A percentile compares a stretch with the other conserved stretches of the same genome.
Conservation (phyloP, 177 flowering plant species). For the Vitis hybrid region DNA sequence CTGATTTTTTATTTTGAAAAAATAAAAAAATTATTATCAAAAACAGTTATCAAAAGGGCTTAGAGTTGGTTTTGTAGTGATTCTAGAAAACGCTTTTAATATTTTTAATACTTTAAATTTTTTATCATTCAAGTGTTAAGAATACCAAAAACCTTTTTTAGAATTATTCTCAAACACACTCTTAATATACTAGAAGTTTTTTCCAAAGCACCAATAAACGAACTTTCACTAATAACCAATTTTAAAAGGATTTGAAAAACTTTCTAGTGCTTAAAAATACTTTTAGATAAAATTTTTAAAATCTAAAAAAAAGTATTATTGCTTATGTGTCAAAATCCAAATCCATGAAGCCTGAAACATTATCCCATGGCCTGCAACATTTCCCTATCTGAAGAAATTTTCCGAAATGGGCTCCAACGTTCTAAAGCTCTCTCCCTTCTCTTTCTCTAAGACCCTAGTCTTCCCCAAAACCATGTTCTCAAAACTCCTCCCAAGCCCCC, state of each 20-base stretch:
- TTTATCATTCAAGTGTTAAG: no score
- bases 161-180: no score
- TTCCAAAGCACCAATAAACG: neutral
- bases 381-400: neutral
- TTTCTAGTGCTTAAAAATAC: neutral
- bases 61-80: neutral
- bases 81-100: no score
- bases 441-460: neutral
- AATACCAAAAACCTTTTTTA: no score
- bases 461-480: neutral
- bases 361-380: no score
- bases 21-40: no score
- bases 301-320: no score
- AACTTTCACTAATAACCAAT: no score
- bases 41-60: neutral
- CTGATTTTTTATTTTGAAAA: no score
- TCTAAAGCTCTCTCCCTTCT: slow-evolving; percentile 7
- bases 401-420: neutral
- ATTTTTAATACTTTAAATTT: no score
- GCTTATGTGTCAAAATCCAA: neutral
- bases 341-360: neutral
- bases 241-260: neutral
- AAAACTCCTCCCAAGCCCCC: slow-evolving; percentile 3
- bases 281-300: no score
- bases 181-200: no score